A percentile compares a stretch with the other conserved stretches of the same genome.
phyloP scores from a whole-genome alignment of 2,329 filamentous ascomycete genomes.

The Epichloe glyceriae region DNA sequence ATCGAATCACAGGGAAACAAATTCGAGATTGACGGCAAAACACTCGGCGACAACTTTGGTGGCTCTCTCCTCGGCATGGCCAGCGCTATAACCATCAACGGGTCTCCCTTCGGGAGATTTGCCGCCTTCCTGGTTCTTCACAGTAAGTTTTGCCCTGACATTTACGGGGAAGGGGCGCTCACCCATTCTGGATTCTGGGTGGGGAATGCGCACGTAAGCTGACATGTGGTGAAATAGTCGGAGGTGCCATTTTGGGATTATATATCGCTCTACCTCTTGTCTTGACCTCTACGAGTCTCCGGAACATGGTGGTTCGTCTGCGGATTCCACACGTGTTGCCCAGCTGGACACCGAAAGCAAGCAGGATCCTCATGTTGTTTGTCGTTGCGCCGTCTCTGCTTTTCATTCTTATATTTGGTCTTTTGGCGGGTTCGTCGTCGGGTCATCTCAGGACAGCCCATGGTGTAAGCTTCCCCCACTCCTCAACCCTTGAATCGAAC shows the following conservation, averaged over 20 bases:
- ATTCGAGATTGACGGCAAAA: constrained; percentile 15
- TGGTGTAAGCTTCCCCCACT: constrained; percentile 11
- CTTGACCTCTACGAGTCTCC: constrained; percentile 15
- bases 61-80: constrained; percentile 5
- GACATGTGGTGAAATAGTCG: neutral
- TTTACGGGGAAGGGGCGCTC: too few species aligned
- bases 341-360: constrained; percentile 11
- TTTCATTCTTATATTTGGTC: constrained; percentile 16
- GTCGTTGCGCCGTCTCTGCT: constrained; percentile 14
- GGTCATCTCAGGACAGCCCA: constrained; percentile 18
- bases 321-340: constrained; percentile 11
- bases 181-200: too few species aligned
- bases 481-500: neutral
- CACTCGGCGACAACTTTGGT: constrained; percentile 10
- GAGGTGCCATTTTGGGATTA: constrained; percentile 12
- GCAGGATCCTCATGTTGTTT: constrained; percentile 15
- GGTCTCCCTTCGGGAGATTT: neutral
- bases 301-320: constrained; percentile 14
- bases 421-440: constrained; percentile 11
- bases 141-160: neutral
- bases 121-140: constrained; percentile 2
- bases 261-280: constrained; percentile 15
- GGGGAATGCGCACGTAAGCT: neutral
- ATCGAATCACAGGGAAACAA: constrained; percentile 14
- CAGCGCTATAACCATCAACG: constrained; percentile 3